Percentiles rank a stretch among this genome's conserved stretches.
Conservation (phyloP, 192 early-diverging fungal species). For the Backusella luteola region DNA sequence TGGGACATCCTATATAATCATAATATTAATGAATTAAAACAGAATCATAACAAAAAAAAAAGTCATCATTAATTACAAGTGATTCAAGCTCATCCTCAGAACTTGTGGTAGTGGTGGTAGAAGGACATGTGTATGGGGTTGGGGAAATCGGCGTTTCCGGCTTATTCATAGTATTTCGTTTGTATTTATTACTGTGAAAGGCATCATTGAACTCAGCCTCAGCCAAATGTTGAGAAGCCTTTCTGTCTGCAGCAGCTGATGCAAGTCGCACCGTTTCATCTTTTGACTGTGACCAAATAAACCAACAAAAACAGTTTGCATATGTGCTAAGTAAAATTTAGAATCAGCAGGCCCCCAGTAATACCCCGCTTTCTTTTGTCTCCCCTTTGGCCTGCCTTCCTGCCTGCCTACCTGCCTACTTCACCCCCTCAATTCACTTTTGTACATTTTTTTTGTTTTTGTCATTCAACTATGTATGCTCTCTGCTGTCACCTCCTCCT, state of each 20-base stretch:
- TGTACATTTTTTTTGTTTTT: background rate
- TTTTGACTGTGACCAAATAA: conserved; percentile 23
- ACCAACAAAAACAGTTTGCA: conserved; percentile 11
- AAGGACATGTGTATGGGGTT: background rate
- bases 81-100: conserved; percentile 29
- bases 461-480: background rate
- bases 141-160: background rate
- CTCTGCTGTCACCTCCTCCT: background rate
- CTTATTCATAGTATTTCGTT: background rate
- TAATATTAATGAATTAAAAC: background rate
- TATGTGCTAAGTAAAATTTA: conserved; percentile 15
- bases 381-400: background rate
- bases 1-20: conserved; percentile 26
- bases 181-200: background rate
- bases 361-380: background rate
- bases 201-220: conserved; percentile 10
- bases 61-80: conserved; percentile 18
- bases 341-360: conserved; percentile 1
- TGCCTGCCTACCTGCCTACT: background rate
- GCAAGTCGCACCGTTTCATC: conserved; percentile 24
- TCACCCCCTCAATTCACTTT: background rate
- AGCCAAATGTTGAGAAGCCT: conserved; percentile 1
- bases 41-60: background rate
- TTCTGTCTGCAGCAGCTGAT: conserved; percentile 9
- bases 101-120: background rate